Evolutionary conservation across 768 basidiomycete species (phyloP).

Genomic region (Pleurotus sapidus): DNA sequence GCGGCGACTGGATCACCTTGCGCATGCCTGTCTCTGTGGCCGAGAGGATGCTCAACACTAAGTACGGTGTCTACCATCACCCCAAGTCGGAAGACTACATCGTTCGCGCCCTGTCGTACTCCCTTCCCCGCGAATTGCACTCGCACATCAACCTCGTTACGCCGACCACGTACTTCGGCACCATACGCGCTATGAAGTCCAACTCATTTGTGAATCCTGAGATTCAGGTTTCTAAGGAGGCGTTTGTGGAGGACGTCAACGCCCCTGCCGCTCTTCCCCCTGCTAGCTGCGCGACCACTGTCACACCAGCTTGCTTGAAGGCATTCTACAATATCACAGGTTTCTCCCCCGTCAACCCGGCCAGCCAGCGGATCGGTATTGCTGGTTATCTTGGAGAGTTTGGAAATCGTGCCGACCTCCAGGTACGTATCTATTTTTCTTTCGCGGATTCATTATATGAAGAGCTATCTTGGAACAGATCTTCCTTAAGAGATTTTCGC

Average conservation of each 20-base stretch:
- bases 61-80: slow-evolving; percentile 20
- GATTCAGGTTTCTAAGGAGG: slow-evolving; percentile 16
- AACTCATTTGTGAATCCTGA: slow-evolving; percentile 35
- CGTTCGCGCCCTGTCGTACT: slow-evolving; percentile 64
- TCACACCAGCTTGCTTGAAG: slow-evolving; percentile 43
- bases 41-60: slow-evolving; percentile 67
- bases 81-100: slow-evolving; percentile 27
- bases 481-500: no score
- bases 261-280: slow-evolving; percentile 21
- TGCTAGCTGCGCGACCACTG: slow-evolving; percentile 29
- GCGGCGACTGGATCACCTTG: slow-evolving; percentile 65
- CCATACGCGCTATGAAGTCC: slow-evolving; percentile 27
- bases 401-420: slow-evolving; percentile 40
- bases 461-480: slow-evolving; percentile 15
- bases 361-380: slow-evolving; percentile 38
- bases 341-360: slow-evolving; percentile 27
- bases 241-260: neutral
- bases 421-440: slow-evolving; percentile 16
- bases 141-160: slow-evolving; percentile 64
- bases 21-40: slow-evolving; percentile 54
- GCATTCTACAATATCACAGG: slow-evolving; percentile 32
- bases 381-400: slow-evolving; percentile 39
- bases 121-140: slow-evolving; percentile 56
- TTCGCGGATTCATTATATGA: neutral
- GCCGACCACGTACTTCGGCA: slow-evolving; percentile 66